Evolutionary conservation across 2,329 filamentous ascomycete species (phyloP), one percentile per base, ranked within the genome.

Genomic region (Colletotrichum lini): DNA sequence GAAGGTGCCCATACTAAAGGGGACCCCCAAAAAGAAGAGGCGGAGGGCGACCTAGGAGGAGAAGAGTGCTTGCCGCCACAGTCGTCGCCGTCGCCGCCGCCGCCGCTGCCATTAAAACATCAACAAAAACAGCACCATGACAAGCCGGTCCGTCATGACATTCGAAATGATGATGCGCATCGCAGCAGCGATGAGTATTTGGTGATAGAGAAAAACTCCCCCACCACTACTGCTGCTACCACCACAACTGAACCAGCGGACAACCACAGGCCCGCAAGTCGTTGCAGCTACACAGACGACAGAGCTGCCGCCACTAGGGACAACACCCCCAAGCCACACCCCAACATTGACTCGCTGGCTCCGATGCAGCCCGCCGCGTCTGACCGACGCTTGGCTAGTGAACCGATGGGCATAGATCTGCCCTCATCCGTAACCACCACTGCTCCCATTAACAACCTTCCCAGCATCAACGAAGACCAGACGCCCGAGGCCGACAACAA

Each of bases 331-430:
- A 59, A 65, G 54, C 71, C 60, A 67, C 65, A 70, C 52, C 52
- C 60, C 57, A 40, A 61, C 47, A 52, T 62, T 57, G 58, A 70
- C 65, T 65, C 63, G 65, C 59, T 57, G 23, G 47, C 64, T 53
- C 62, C 67, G 21, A 74, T 64, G 58, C 64, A 73, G 65, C 65
- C 73, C 56, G 58, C 62, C 62, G 54, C 60, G 53, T 53, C 64
- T 57, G 63, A 75, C 70, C 61, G 63, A 71, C 70, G 73, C 74
- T 65, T 63, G 38, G 40, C 74, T 73, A 76, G 71, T 69, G 70
- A 72, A 73, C 65, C 59, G 70, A 71, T 68, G 42, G 80, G 77
- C 65, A 82, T 77, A 70, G 82, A 84, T 82, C 82, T 78, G 74
- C 82, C 67, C 47, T 52, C 73, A 42, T 69, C 75, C 67, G 73